These are phyloP conservation scores for Phytophthora capsici DNA, from an alignment of 352 stramenopile genomes.

Conservation along the genomic window DNA sequence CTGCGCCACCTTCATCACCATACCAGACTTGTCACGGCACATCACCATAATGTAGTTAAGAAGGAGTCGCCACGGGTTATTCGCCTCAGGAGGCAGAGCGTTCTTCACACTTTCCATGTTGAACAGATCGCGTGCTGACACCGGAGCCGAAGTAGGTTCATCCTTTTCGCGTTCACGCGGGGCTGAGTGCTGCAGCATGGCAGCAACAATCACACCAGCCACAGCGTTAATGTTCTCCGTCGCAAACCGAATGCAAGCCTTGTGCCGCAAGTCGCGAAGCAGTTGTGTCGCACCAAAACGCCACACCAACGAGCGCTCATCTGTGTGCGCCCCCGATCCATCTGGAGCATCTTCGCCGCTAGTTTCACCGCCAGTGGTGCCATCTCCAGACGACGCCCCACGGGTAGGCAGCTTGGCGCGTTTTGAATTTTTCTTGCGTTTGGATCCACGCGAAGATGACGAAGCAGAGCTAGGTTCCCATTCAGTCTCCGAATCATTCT, in stretches of 20 bases:
- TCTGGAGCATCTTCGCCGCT: conserved; percentile 40
- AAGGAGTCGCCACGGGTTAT: conserved; percentile 84
- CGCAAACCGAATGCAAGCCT: conserved; percentile 80
- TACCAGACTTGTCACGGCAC: conserved; percentile 89
- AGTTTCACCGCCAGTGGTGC: conserved; percentile 29
- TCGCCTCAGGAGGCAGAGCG: conserved; percentile 73
- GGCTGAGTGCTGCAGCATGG: conserved; percentile 84
- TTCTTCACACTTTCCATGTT: conserved; percentile 70
- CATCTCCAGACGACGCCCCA: conserved; percentile 37
- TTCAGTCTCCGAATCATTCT: conserved; percentile 68
- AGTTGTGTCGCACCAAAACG: conserved; percentile 80
- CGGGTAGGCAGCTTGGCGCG: conserved; percentile 80
- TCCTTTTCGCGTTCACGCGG: conserved; percentile 84
- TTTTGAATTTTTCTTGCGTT: conserved; percentile 79
- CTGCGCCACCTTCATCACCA: conserved; percentile 83
- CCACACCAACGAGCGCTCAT: conserved; percentile 83
- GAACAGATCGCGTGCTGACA: conserved; percentile 84
- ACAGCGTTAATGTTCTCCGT: conserved; percentile 89
- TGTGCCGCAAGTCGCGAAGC: conserved; percentile 81
- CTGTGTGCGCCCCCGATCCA: conserved; percentile 39
- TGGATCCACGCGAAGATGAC: conserved; percentile 43
- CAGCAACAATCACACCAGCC: conserved; percentile 74
- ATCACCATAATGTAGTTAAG: conserved; percentile 92
- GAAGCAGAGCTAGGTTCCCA: conserved; percentile 49
- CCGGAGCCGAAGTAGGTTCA: conserved; percentile 76